Evolutionary conservation across 495 filamentous ascomycete genomes (phyloP).

Genomic region (Podospora conica): DNA sequence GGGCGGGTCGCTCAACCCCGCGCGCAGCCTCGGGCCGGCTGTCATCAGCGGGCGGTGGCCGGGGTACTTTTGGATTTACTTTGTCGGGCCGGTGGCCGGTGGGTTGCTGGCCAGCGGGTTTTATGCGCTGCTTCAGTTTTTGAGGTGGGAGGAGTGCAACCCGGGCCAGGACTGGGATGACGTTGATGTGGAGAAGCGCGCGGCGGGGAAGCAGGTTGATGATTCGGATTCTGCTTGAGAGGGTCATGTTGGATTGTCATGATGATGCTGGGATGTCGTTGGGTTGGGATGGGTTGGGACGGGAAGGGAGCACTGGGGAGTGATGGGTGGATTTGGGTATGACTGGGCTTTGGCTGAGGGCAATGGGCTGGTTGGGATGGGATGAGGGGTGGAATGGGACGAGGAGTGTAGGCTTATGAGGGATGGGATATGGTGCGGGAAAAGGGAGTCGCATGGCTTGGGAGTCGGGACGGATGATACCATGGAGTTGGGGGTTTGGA

Average conservation of each 20-base stretch:
- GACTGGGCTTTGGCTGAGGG: too few relatives aligned
- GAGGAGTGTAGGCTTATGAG: background rate
- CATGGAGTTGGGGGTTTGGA: background rate
- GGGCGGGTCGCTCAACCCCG: constrained; percentile 55
- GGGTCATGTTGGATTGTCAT: background rate
- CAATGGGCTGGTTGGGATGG: background rate
- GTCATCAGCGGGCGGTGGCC: constrained; percentile 56
- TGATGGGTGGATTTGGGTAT: background rate
- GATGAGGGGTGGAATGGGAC: background rate
- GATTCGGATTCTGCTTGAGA: background rate
- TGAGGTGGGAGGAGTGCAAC: constrained; percentile 73
- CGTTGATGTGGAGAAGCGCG: constrained; percentile 8
- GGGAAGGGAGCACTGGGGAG: too few relatives aligned
- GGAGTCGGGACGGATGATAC: background rate
- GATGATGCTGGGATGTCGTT: background rate
- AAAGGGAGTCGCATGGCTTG: background rate
- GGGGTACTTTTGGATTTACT: constrained; percentile 67
- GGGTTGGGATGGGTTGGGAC: too few relatives aligned
- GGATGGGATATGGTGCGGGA: background rate
- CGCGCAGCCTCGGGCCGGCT: constrained; percentile 49
- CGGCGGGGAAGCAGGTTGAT: background rate
- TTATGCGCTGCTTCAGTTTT: constrained; percentile 56
- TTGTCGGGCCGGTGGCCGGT: constrained; percentile 51
- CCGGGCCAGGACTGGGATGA: constrained; percentile 33
- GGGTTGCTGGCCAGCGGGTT: constrained; percentile 58